Evolutionary conservation across 441 rosid species (phyloP).

Genomic region (Viola pubescens): DNA sequence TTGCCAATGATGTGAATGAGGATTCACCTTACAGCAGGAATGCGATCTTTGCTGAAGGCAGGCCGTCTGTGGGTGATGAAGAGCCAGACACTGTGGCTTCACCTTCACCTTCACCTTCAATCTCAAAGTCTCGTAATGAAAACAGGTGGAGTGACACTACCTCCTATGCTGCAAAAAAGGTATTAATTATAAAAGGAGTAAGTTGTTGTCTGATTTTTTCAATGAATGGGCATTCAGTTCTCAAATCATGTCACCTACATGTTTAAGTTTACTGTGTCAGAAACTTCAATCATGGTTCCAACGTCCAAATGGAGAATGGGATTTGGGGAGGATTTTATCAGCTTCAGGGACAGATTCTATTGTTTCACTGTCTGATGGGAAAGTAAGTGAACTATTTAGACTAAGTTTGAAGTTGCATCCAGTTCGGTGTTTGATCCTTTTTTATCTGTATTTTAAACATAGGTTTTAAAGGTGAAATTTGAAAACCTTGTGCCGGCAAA

Average conservation of each 20-base stretch:
- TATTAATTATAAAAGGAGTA: slow-evolving; percentile 19
- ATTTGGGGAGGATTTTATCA: slow-evolving; percentile 65
- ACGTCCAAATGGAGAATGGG: slow-evolving; percentile 86
- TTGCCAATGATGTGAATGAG: slow-evolving; percentile 32
- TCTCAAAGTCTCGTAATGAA: slow-evolving; percentile 40
- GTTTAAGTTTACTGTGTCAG: slow-evolving; percentile 37
- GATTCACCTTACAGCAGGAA: slow-evolving; percentile 76
- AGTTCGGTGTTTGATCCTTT: slow-evolving; percentile 17
- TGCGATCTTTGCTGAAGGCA: slow-evolving; percentile 32
- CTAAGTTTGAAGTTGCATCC: slow-evolving; percentile 9
- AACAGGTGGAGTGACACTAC: slow-evolving; percentile 74
- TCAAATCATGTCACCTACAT: slow-evolving; percentile 13
- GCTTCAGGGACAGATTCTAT: slow-evolving; percentile 60
- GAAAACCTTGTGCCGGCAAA: slow-evolving; percentile 83
- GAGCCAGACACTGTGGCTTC: slow-evolving; percentile 37
- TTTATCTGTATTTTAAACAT: slow-evolving; percentile 13
- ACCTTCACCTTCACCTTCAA: slow-evolving; percentile 40
- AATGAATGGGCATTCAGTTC: slow-evolving; percentile 1
- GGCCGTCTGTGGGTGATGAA: slow-evolving; percentile 40
- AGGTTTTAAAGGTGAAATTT: slow-evolving; percentile 68
- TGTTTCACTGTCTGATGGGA: slow-evolving; percentile 64
- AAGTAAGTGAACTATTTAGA: slow-evolving; percentile 43
- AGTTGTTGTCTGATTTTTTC: slow-evolving; percentile 2
- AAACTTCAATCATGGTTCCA: slow-evolving; percentile 83
- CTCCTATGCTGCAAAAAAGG: slow-evolving; percentile 74